phyloP scores from a whole-genome alignment of 2,329 filamentous ascomycete species.

The Phaeomoniella chlamydospora region DNA sequence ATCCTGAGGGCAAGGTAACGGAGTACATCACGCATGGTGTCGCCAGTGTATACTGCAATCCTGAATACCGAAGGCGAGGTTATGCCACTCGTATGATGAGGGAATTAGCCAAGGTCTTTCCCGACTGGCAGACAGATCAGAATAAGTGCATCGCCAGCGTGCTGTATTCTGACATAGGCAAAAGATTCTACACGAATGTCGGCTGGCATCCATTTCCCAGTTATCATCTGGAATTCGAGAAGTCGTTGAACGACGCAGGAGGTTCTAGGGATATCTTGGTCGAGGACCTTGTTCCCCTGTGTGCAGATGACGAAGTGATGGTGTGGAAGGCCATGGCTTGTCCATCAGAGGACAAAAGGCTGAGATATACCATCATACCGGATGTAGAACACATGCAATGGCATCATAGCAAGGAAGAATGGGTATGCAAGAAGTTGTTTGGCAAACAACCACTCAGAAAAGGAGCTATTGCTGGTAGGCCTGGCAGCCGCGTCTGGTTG shows the following conservation, averaged over 20 bases:
- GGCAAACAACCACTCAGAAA: constrained; percentile 6
- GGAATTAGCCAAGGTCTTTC: constrained; percentile 8
- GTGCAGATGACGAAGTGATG: constrained; percentile 4
- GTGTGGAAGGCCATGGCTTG: constrained; percentile 2
- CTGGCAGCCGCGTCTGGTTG: constrained; percentile 10
- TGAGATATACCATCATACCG: constrained; percentile 9
- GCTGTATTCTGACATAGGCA: constrained; percentile 13
- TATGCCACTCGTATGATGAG: constrained; percentile 11
- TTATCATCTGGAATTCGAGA: constrained; percentile 9
- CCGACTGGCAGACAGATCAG: constrained; percentile 7
- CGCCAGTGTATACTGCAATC: constrained; percentile 12
- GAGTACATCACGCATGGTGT: constrained; percentile 11
- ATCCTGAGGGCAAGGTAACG: constrained; percentile 17
- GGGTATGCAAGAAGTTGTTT: constrained; percentile 8
- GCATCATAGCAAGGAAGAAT: constrained; percentile 12
- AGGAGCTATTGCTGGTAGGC: constrained; percentile 10
- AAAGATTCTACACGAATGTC: constrained; percentile 8
- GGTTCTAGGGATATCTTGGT: constrained; percentile 1
- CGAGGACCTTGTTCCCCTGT: constrained; percentile 2
- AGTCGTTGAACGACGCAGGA: background rate
- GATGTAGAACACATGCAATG: constrained; percentile 12
- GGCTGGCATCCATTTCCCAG: constrained; percentile 11
- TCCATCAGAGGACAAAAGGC: background rate
- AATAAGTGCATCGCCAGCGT: constrained; percentile 8
- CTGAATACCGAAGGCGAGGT: constrained; percentile 8